Conservation (phyloP, 495 filamentous ascomycete genomes). For the Xylaria telfairii region DNA sequence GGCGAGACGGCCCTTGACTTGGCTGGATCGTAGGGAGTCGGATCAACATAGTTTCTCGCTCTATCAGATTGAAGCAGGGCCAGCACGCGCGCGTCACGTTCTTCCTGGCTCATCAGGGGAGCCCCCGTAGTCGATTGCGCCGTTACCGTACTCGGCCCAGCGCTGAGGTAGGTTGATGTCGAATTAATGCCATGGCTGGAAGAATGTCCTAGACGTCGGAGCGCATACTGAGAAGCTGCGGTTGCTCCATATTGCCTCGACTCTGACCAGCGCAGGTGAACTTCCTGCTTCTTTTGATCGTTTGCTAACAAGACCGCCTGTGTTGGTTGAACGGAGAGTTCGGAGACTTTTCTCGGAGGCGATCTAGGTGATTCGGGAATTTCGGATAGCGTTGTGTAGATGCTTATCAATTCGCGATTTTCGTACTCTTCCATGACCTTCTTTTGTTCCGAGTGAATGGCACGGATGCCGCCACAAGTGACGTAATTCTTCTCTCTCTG, state of each 20-base stretch:
- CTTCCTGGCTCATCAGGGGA: conserved; percentile 25
- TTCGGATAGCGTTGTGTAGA: conserved; percentile 75
- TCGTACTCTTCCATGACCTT: conserved; percentile 74
- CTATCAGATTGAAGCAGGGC: conserved; percentile 44
- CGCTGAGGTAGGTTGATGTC: not conserved
- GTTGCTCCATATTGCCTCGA: conserved; percentile 25
- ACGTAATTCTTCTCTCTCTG: conserved; percentile 62
- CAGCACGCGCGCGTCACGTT: conserved; percentile 30
- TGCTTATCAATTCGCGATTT: conserved; percentile 78
- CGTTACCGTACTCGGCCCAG: not conserved
- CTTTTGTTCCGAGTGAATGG: conserved; percentile 68
- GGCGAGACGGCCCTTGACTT: conserved; percentile 35
- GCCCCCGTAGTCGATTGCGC: not conserved
- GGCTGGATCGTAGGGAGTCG: conserved; percentile 40
- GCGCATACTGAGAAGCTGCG: conserved; percentile 27
- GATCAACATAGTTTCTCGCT: conserved; percentile 41
- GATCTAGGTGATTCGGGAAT: conserved; percentile 81
- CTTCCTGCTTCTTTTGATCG: conserved; percentile 37
- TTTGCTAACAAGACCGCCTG: conserved; percentile 28
- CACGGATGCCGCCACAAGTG: conserved; percentile 66
- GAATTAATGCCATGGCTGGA: not conserved
- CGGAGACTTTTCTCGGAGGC: conserved; percentile 51
- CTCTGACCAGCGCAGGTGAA: conserved; percentile 41
- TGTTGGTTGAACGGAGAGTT: conserved; percentile 26
- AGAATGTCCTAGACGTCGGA: conserved; percentile 27